phyloP scores from a whole-genome alignment of 352 stramenopile genomes.

The Globisporangium paddicum region DNA sequence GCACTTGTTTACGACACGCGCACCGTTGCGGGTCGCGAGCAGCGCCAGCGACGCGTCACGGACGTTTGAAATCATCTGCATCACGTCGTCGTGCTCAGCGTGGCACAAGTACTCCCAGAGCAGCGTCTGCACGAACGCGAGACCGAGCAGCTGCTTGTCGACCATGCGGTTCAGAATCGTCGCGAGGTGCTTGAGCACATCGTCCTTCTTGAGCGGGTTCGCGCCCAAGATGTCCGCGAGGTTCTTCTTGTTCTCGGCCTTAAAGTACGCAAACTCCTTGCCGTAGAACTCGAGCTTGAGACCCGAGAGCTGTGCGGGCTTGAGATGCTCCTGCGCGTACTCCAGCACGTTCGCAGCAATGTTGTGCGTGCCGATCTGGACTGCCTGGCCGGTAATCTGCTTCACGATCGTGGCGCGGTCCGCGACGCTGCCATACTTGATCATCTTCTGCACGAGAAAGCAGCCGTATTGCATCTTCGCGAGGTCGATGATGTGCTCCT shows the following conservation, averaged over 20 bases:
- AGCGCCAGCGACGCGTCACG: slow-evolving; percentile 82
- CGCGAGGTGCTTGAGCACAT: slow-evolving; percentile 69
- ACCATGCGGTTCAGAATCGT: slow-evolving; percentile 81
- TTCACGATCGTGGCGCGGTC: slow-evolving; percentile 82
- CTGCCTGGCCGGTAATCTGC: slow-evolving; percentile 91
- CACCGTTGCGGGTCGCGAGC: slow-evolving; percentile 84
- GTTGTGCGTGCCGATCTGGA: slow-evolving; percentile 93
- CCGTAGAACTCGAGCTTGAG: slow-evolving; percentile 89
- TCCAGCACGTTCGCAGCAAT: slow-evolving; percentile 93
- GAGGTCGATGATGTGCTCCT: slow-evolving; percentile 90
- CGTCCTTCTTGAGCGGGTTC: slow-evolving; percentile 62
- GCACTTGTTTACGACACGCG: slow-evolving; percentile 84
- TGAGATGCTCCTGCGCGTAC: slow-evolving; percentile 80
- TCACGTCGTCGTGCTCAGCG: slow-evolving; percentile 70
- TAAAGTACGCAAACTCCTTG: slow-evolving; percentile 87
- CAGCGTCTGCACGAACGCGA: slow-evolving; percentile 87
- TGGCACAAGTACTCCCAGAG: slow-evolving; percentile 89
- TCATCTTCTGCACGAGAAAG: slow-evolving; percentile 97
- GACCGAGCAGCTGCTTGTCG: slow-evolving; percentile 84
- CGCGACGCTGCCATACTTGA: slow-evolving; percentile 90
- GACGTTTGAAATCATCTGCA: slow-evolving; percentile 84
- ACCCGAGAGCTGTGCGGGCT: slow-evolving; percentile 83
- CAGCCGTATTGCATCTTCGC: slow-evolving; percentile 96
- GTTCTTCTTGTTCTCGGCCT: slow-evolving; percentile 81
- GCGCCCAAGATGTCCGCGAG: slow-evolving; percentile 62